These are phyloP conservation scores for Coemansia reversa DNA, from an alignment of 192 early-diverging fungal species.

Conservation along the genomic window DNA sequence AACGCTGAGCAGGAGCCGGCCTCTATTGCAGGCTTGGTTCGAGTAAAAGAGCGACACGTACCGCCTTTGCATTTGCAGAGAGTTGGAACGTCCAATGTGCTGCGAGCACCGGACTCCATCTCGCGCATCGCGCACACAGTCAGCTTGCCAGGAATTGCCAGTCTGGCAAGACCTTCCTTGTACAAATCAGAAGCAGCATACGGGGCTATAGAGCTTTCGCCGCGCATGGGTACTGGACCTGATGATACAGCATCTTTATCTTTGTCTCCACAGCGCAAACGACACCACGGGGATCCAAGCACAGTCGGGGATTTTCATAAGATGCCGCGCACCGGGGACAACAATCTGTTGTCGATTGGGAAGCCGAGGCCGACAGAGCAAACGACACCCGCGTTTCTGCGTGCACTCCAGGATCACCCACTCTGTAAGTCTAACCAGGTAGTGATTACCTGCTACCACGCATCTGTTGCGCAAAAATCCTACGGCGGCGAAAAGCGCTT, in stretches of 20 bases:
- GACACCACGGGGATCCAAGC: conserved; percentile 7
- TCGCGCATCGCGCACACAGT: neutral
- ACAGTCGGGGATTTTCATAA: conserved; percentile 29
- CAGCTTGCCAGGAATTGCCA: conserved; percentile 13
- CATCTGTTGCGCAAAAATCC: conserved; percentile 88
- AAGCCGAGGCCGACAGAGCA: neutral
- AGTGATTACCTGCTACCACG: conserved; percentile 81
- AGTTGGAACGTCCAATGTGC: neutral
- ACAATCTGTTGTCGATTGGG: neutral
- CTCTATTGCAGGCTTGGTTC: conserved; percentile 35
- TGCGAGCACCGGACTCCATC: neutral
- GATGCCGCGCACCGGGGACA: conserved; percentile 29
- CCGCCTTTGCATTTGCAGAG: neutral
- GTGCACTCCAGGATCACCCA: conserved; percentile 13
- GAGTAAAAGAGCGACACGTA: conserved; percentile 1
- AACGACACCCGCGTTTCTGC: conserved; percentile 8
- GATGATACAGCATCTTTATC: neutral
- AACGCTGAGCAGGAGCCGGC: conserved; percentile 22
- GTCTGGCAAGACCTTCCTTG: conserved; percentile 1
- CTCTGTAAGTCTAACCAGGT: conserved; percentile 50
- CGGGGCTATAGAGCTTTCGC: neutral
- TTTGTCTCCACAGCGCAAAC: conserved; percentile 8
- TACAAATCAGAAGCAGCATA: conserved; percentile 2
- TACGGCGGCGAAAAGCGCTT: conserved; percentile 92
- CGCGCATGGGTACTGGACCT: neutral